phyloP scores from a whole-genome alignment of 352 stramenopile genomes.

The Phytophthora pinifolia region DNA sequence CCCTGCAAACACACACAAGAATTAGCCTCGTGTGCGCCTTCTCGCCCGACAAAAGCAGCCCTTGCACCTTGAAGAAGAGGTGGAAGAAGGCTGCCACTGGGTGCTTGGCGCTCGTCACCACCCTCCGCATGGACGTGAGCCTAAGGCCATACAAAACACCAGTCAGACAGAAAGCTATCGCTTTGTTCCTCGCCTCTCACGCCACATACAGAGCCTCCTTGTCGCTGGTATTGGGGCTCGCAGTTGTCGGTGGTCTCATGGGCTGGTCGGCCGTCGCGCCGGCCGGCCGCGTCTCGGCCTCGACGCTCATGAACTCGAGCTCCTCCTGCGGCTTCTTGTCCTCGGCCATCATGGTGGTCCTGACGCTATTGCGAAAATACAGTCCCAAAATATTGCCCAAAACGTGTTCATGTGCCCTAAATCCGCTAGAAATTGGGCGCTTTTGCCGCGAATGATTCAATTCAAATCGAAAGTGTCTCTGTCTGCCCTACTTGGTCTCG shows the following conservation, averaged over 20 bases:
- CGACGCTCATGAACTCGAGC: constrained; percentile 82
- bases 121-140: constrained; percentile 69
- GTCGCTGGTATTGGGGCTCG: constrained; percentile 38
- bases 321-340: constrained; percentile 67
- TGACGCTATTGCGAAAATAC: too few relatives aligned
- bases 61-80: constrained; percentile 93
- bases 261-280: constrained; percentile 1
- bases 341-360: constrained; percentile 56
- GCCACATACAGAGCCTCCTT: constrained; percentile 61
- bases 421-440: too few relatives aligned
- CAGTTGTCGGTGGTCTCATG: constrained; percentile 1
- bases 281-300: constrained; percentile 27
- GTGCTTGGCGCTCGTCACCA: constrained; percentile 86
- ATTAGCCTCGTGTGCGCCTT: not conserved
- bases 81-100: constrained; percentile 96
- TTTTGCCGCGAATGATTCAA: too few relatives aligned
- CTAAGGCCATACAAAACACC: constrained; percentile 28
- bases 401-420: too few relatives aligned
- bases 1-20: constrained; percentile 24
- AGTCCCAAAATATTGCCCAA: too few relatives aligned
- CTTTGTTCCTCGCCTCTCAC: not conserved
- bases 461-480: constrained; percentile 26
- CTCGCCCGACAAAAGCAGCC: not conserved
- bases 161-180: constrained; percentile 13
- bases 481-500: constrained; percentile 68